Evolutionary conservation across 1,139 yeast species (phyloP).

Genomic region (Geotrichum klebahnii): DNA sequence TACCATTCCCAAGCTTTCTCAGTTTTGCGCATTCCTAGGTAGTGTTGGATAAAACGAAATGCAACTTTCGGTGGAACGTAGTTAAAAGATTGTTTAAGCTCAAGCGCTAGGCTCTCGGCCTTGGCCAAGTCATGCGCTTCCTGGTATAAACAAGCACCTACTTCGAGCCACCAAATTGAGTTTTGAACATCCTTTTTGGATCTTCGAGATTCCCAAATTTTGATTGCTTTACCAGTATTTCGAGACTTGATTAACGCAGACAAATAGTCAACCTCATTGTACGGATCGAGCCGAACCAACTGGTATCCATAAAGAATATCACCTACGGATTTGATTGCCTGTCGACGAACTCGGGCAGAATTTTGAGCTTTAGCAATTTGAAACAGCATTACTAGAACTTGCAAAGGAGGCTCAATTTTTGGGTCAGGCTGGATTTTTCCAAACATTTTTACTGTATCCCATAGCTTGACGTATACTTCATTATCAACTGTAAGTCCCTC

Average conservation of each 20-base stretch:
- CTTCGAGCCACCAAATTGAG: constrained; percentile 36
- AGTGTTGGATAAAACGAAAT: constrained; percentile 28
- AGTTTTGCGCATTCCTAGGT: constrained; percentile 24
- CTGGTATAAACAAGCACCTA: constrained; percentile 35
- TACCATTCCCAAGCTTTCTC: constrained; percentile 28
- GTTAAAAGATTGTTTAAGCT: constrained; percentile 23
- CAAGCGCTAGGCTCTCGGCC: constrained; percentile 29
- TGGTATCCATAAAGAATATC: constrained; percentile 35
- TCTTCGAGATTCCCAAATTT: constrained; percentile 35
- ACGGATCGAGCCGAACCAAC: constrained; percentile 37
- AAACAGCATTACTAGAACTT: constrained; percentile 19
- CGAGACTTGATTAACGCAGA: constrained; percentile 31
- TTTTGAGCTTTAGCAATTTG: constrained; percentile 20
- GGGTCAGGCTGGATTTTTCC: constrained; percentile 10
- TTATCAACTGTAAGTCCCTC: constrained; percentile 4
- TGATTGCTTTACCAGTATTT: constrained; percentile 28
- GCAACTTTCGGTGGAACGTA: constrained; percentile 31
- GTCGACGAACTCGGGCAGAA: constrained; percentile 19
- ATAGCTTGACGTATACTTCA: constrained; percentile 11
- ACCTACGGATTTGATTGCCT: constrained; percentile 31
- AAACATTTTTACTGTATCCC: constrained; percentile 19
- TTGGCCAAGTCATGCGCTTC: constrained; percentile 28
- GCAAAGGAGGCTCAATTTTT: constrained; percentile 19
- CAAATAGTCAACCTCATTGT: constrained; percentile 39
- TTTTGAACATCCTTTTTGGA: constrained; percentile 31